These are phyloP conservation scores for Marasmius tenuissimus DNA, from an alignment of 1,284 basidiomycete genomes.

Conservation along the genomic window DNA sequence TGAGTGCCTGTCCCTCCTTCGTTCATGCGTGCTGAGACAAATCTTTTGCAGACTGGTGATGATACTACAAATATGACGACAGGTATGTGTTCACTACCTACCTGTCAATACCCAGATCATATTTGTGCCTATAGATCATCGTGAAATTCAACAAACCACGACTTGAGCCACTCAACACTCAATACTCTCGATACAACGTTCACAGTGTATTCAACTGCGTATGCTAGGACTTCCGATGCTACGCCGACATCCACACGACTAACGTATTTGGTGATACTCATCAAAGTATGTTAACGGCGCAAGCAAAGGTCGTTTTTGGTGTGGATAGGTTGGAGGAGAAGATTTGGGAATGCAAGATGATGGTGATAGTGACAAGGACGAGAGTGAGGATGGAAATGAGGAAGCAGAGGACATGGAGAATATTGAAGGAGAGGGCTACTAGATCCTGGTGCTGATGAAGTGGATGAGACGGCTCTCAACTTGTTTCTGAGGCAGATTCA, in stretches of 20 bases:
- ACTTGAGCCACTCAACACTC: conserved; percentile 55
- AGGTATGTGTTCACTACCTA: background rate
- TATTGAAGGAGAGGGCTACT: conserved; percentile 14
- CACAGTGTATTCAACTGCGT: conserved; percentile 62
- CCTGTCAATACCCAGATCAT: background rate
- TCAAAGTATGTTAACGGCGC: conserved; percentile 58
- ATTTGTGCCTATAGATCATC: conserved; percentile 34
- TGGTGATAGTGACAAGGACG: conserved; percentile 25
- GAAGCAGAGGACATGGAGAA: conserved; percentile 13
- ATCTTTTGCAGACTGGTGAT: conserved; percentile 51
- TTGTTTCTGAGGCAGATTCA: too few relatives aligned
- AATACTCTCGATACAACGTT: conserved; percentile 72
- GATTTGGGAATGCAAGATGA: conserved; percentile 50
- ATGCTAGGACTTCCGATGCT: conserved; percentile 34
- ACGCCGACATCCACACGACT: too few relatives aligned
- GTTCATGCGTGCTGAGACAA: background rate
- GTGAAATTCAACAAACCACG: conserved; percentile 55
- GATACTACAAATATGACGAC: background rate
- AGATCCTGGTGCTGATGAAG: conserved; percentile 20
- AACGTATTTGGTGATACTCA: conserved; percentile 57
- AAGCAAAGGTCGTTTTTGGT: conserved; percentile 57
- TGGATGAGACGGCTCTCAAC: background rate
- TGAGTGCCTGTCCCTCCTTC: conserved; percentile 15
- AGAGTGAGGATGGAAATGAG: conserved; percentile 17
- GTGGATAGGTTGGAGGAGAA: conserved; percentile 58